Evolutionary conservation across 768 basidiomycete genomes (phyloP), one percentile per base, ranked within the genome.

Genomic region (Tylopilus sp.): DNA sequence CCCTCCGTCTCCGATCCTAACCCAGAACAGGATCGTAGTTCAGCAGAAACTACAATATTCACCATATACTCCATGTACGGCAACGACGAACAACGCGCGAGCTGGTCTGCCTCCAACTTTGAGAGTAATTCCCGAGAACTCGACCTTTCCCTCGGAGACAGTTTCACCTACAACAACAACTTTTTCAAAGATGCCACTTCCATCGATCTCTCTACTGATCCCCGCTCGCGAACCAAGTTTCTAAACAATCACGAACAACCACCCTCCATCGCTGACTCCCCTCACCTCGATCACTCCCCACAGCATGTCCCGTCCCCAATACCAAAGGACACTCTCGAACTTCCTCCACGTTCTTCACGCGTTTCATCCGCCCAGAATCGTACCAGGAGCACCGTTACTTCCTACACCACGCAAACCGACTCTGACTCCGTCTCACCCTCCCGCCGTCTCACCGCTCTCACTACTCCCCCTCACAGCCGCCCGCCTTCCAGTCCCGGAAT

Each of bases 11-110:
- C 20, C 17, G 46, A 47, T 30, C 42, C 13, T 17, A 1, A 28
- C 9, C 57, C 57, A 20, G 73, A 73, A 45, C 72, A 71, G 58
- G 77, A 75, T 18, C 79, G 83, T 51, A 73, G 72, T 50, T 83
- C 85, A 0, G 81, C 86, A 12, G 88, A 88, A 60, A 81, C 85
- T 44, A 81, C 88, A 12, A 87, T 91, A 63, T 82, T 86, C 64
- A 83, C 86, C 47, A 91, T 92, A 50, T 92, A 90, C 67, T 89
- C 86, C 44, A 91, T 91, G 89, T 92, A 92, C 66, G 81, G 81
- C 47, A 83, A 85, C 65, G 80, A 83, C 51, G 62, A 65, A 49
- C 55, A 65, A 58, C 70, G 71, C 46, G 67, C 73, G 46, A 78
- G 78, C 72, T 83, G 79, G 77, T 62, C 72, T 64, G 62, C 69